Percentiles rank a stretch among this genome's conserved stretches.
phyloP scores from a whole-genome alignment of 2,329 filamentous ascomycete genomes.

The Ceratocystis colombiana region DNA sequence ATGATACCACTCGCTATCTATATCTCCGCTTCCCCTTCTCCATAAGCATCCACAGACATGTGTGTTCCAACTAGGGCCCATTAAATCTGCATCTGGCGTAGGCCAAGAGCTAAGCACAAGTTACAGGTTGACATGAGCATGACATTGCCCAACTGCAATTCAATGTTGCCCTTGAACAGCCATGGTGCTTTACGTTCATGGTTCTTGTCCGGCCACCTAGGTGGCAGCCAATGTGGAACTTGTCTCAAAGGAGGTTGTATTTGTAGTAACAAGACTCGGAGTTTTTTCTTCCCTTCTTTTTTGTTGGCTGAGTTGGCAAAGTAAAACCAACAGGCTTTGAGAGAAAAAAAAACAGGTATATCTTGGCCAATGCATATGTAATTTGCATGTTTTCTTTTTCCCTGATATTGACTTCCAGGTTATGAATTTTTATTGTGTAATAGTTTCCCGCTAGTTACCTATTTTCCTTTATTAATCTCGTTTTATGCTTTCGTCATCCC shows the following conservation, averaged over 20 bases:
- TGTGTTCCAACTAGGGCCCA: neutral
- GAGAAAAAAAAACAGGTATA: conserved; percentile 4
- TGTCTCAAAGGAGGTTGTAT: neutral
- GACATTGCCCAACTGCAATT: neutral
- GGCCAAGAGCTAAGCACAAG: neutral
- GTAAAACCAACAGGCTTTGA: neutral
- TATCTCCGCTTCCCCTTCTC: neutral
- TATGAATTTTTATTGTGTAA: neutral
- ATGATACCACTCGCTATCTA: neutral
- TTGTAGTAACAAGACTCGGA: neutral
- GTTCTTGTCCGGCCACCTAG: neutral
- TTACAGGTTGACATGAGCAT: neutral
- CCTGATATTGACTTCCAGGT: neutral
- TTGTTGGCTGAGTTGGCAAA: neutral
- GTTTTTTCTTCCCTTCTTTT: neutral
- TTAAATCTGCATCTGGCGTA: neutral
- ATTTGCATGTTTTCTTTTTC: neutral
- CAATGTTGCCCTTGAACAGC: neutral
- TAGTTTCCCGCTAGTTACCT: neutral
- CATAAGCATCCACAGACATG: neutral
- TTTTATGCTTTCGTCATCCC: no score
- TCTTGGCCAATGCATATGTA: neutral
- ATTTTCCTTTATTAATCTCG: neutral
- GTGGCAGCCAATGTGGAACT: conserved; percentile 1
- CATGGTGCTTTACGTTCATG: neutral